These are phyloP conservation scores for Hemileccinum rubropunctum DNA, from an alignment of 768 basidiomycete genomes.

Conservation along the genomic window DNA sequence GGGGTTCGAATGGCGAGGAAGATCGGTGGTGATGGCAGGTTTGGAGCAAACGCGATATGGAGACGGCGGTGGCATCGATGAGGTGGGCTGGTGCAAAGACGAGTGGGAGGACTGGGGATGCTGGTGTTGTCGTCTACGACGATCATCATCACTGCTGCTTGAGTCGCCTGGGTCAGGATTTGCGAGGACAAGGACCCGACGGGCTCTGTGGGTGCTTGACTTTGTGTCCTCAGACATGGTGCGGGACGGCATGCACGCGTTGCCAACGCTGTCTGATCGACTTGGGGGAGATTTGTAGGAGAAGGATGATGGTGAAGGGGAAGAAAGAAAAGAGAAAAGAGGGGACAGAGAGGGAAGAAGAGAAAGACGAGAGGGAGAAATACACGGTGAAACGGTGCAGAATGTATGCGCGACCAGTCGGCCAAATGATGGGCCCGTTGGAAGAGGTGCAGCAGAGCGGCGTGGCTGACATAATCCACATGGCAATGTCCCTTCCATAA, in stretches of 20 bases:
- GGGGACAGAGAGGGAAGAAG: background rate
- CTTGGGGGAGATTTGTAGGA: slow-evolving; percentile 4
- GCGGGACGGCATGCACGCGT: slow-evolving; percentile 31
- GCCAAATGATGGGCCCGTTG: slow-evolving; percentile 28
- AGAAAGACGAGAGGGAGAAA: slow-evolving; percentile 3
- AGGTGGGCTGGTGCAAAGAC: slow-evolving; percentile 22
- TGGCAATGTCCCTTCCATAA: slow-evolving; percentile 20
- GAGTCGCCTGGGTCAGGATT: slow-evolving; percentile 57
- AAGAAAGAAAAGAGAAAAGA: background rate
- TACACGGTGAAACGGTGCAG: slow-evolving; percentile 20
- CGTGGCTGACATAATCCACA: slow-evolving; percentile 31
- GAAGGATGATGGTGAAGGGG: background rate
- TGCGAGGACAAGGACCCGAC: slow-evolving; percentile 52
- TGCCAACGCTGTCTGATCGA: slow-evolving; percentile 25
- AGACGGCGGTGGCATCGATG: slow-evolving; percentile 23
- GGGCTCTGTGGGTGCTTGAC: slow-evolving; percentile 33
- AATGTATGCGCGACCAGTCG: slow-evolving; percentile 28
- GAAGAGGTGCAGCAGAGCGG: slow-evolving; percentile 20
- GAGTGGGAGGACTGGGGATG: slow-evolving; percentile 25
- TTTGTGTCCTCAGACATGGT: slow-evolving; percentile 64
- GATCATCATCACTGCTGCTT: slow-evolving; percentile 39
- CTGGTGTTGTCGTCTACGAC: slow-evolving; percentile 9
- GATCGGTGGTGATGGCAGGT: slow-evolving; percentile 34
- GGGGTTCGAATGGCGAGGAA: slow-evolving; percentile 44
- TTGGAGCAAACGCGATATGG: slow-evolving; percentile 18